A percentile compares a stretch with the other conserved stretches of the same genome.
phyloP scores from a whole-genome alignment of 1,284 basidiomycete species.

The Ceratobasidium sp. region DNA sequence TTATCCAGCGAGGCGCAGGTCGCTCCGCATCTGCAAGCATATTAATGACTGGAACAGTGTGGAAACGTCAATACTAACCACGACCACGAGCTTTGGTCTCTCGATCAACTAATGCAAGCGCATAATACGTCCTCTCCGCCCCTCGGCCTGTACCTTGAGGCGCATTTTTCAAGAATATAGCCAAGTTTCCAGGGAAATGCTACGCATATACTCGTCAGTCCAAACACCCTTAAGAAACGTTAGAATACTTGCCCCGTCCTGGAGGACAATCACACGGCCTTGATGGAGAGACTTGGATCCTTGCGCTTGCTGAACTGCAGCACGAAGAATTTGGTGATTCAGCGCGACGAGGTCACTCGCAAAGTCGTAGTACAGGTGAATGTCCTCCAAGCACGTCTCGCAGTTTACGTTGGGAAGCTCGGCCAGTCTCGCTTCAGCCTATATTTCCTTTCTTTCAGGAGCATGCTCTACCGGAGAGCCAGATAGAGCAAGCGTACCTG shows the following conservation, averaged over 20 bases:
- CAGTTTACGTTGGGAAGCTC: slow-evolving; percentile 74
- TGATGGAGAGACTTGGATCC: slow-evolving; percentile 72
- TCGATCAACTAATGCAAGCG: slow-evolving; percentile 78
- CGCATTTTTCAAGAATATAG: slow-evolving; percentile 77
- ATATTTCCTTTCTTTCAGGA: too few relatives aligned
- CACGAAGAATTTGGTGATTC: slow-evolving; percentile 71
- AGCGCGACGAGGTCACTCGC: slow-evolving; percentile 67
- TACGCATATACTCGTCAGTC: slow-evolving; percentile 49
- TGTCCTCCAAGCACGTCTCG: slow-evolving; percentile 70
- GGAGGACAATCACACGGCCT: slow-evolving; percentile 85
- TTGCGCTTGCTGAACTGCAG: slow-evolving; percentile 68
- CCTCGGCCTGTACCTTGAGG: slow-evolving; percentile 58
- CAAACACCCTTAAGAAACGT: neutral
- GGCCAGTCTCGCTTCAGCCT: slow-evolving; percentile 80
- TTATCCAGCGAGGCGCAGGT: slow-evolving; percentile 74
- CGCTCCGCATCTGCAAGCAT: slow-evolving; percentile 42
- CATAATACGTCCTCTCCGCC: slow-evolving; percentile 67
- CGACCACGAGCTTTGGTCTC: slow-evolving; percentile 63
- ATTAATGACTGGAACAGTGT: too few relatives aligned
- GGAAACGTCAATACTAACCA: slow-evolving; percentile 61
- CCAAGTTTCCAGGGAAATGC: slow-evolving; percentile 82
- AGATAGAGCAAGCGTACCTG: slow-evolving; percentile 65
- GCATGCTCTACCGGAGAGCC: too few relatives aligned
- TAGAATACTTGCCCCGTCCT: slow-evolving; percentile 72
- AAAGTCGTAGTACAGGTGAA: slow-evolving; percentile 81